phyloP scores from a whole-genome alignment of 768 basidiomycete genomes.

The Cystofilobasidium capitatum region DNA sequence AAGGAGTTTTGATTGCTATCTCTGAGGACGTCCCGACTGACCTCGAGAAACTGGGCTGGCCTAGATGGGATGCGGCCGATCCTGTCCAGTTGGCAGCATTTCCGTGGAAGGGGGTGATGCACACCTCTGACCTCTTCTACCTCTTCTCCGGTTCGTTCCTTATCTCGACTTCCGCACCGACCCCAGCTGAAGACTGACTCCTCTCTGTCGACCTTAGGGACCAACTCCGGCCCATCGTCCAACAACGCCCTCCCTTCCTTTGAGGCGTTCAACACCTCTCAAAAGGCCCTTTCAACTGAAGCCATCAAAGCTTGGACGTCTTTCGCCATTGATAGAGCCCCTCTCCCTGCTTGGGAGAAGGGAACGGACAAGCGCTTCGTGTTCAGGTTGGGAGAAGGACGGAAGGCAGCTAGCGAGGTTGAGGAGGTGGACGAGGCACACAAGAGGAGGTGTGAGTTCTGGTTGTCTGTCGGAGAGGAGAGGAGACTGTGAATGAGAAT shows the following conservation, averaged over 20 bases:
- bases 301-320: slow-evolving; percentile 47
- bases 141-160: slow-evolving; percentile 29
- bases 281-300: slow-evolving; percentile 40
- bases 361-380: not conserved
- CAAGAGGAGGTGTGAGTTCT: slow-evolving; percentile 6
- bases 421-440: not conserved
- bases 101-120: slow-evolving; percentile 28
- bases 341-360: not conserved
- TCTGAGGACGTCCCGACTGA: slow-evolving; percentile 3
- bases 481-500: not conserved
- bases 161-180: not conserved
- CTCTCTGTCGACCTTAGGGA: slow-evolving; percentile 44
- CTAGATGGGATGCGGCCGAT: slow-evolving; percentile 12
- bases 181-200: slow-evolving; percentile 34
- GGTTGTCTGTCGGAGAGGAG: not conserved
- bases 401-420: not conserved
- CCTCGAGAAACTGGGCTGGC: not conserved
- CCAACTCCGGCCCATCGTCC: slow-evolving; percentile 46
- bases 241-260: slow-evolving; percentile 32
- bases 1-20: no score
- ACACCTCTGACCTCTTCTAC: slow-evolving; percentile 30
- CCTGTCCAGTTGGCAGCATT: slow-evolving; percentile 28
- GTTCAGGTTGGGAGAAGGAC: not conserved
- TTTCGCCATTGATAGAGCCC: slow-evolving; percentile 33
- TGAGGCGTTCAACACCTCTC: slow-evolving; percentile 36